Evolutionary conservation across 2,329 filamentous ascomycete species (phyloP).

Genomic region (Aspergillus vadensis): DNA sequence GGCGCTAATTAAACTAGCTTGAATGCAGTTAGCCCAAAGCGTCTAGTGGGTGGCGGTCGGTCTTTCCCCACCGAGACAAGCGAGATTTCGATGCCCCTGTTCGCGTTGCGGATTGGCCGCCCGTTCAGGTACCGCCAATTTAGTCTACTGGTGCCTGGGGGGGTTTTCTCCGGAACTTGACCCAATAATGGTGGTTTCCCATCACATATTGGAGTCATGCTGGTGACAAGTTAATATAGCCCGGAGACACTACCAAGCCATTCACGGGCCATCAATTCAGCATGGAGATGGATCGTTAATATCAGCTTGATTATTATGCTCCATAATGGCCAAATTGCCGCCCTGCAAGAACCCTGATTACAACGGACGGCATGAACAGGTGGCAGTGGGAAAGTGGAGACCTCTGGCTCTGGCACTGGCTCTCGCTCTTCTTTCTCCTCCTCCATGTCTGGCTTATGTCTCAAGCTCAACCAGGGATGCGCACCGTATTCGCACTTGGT

Average conservation of each 20-base stretch:
- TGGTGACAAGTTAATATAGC: not conserved
- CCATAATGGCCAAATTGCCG: not conserved
- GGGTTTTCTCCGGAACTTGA: conserved; percentile 17
- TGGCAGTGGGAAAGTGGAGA: not conserved
- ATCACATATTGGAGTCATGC: not conserved
- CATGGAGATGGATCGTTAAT: not conserved
- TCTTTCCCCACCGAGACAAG: conserved; percentile 23
- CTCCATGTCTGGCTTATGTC: not conserved
- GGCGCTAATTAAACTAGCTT: conserved; percentile 21
- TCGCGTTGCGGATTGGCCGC: conserved; percentile 20
- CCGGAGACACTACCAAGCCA: not conserved
- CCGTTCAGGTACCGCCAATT: conserved; percentile 23
- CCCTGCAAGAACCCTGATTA: conserved; percentile 2
- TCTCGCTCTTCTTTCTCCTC: not conserved
- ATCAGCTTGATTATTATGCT: not conserved
- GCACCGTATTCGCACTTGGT: conserved; percentile 5
- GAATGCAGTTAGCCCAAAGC: conserved; percentile 11
- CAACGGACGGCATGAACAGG: conserved; percentile 2
- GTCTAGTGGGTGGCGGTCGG: conserved; percentile 21
- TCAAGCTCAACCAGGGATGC: conserved; percentile 8
- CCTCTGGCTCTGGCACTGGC: not conserved
- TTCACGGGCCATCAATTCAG: not conserved
- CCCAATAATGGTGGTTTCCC: conserved; percentile 14
- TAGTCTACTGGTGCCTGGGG: conserved; percentile 22
- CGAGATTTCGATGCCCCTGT: conserved; percentile 25